These are phyloP conservation scores for Kickxella alabastrina DNA, from an alignment of 192 early-diverging fungal genomes.

Conservation along the genomic window DNA sequence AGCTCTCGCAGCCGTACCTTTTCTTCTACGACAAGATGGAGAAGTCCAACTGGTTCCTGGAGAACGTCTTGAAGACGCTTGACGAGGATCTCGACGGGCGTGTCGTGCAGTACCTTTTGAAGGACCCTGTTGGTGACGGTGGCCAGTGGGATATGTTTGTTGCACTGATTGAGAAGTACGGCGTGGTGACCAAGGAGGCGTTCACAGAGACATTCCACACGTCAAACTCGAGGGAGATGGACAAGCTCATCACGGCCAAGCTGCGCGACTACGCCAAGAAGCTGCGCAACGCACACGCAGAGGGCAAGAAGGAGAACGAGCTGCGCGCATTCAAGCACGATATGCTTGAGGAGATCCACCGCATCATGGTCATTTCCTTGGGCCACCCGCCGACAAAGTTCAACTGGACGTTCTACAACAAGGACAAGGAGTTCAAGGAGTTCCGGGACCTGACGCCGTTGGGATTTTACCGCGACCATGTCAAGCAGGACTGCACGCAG, in stretches of 20 bases:
- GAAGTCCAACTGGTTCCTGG: slow-evolving; percentile 80
- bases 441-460: slow-evolving; percentile 58
- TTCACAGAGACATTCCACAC: slow-evolving; percentile 68
- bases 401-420: slow-evolving; percentile 67
- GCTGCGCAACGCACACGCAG: slow-evolving; percentile 52
- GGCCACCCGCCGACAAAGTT: slow-evolving; percentile 67
- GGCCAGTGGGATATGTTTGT: slow-evolving; percentile 81
- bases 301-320: slow-evolving; percentile 36
- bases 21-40: slow-evolving; percentile 79
- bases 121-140: slow-evolving; percentile 64
- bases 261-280: slow-evolving; percentile 65
- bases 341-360: slow-evolving; percentile 65
- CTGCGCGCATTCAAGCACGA: slow-evolving; percentile 56
- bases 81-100: slow-evolving; percentile 62
- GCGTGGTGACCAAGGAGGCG: slow-evolving; percentile 64
- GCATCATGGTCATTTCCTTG: slow-evolving; percentile 65
- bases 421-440: slow-evolving; percentile 64
- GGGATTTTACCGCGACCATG: slow-evolving; percentile 59
- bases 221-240: slow-evolving; percentile 57
- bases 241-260: slow-evolving; percentile 60
- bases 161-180: slow-evolving; percentile 71
- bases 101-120: slow-evolving; percentile 66
- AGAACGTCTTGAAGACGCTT: slow-evolving; percentile 64
- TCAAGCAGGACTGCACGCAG: slow-evolving; percentile 56
- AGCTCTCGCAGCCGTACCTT: slow-evolving; percentile 72